phyloP scores from a whole-genome alignment of 1,284 basidiomycete species.

The Mycosarcoma mackinlayi region DNA sequence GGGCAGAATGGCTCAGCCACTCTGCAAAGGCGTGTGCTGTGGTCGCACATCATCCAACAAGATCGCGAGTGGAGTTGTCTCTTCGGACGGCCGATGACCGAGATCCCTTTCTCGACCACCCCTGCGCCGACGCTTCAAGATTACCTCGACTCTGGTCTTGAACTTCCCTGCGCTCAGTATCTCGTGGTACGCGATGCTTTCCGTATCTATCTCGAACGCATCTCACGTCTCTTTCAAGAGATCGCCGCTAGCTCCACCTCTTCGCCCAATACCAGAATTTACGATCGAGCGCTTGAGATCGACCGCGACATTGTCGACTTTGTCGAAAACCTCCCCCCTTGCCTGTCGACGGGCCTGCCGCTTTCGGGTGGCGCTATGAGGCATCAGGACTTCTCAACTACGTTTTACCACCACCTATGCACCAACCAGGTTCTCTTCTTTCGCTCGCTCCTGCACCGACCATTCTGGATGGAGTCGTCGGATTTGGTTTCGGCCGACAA shows the following conservation, averaged over 20 bases:
- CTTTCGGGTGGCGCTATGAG: constrained; percentile 31
- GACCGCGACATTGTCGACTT: constrained; percentile 35
- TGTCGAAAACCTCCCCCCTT: constrained; percentile 22
- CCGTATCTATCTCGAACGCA: constrained; percentile 36
- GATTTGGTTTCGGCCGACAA: constrained; percentile 25
- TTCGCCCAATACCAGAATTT: constrained; percentile 25
- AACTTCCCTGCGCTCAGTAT: constrained; percentile 39
- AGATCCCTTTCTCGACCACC: constrained; percentile 39
- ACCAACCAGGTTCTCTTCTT: constrained; percentile 47
- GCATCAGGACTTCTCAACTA: constrained; percentile 43
- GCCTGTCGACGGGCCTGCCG: constrained; percentile 15
- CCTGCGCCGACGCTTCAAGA: constrained; percentile 29
- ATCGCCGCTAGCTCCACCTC: constrained; percentile 39
- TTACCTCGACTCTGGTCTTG: constrained; percentile 31
- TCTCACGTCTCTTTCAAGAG: constrained; percentile 40
- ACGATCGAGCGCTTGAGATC: constrained; percentile 41
- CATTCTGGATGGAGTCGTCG: constrained; percentile 47
- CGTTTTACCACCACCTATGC: constrained; percentile 42
- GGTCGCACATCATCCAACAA: constrained; percentile 46
- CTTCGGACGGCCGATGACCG: constrained; percentile 43
- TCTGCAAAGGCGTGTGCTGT: constrained; percentile 32
- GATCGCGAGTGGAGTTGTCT: constrained; percentile 47
- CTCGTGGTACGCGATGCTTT: constrained; percentile 39
- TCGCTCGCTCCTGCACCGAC: constrained; percentile 41
- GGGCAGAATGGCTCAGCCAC: constrained; percentile 38